Evolutionary conservation across 2,329 filamentous ascomycete species (phyloP).

Genomic region (Arthrobotrys entomopaga): DNA sequence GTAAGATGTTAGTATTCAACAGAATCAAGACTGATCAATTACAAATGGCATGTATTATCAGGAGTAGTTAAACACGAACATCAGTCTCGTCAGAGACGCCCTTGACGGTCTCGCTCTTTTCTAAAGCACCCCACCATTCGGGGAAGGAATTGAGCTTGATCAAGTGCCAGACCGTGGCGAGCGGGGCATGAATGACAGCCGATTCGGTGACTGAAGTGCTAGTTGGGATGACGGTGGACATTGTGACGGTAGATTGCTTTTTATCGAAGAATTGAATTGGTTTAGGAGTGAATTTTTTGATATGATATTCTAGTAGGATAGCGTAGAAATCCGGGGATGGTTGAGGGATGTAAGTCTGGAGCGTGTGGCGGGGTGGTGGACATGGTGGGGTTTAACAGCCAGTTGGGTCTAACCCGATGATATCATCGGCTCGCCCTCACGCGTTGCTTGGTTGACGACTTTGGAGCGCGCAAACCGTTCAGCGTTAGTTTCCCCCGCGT

Average conservation of each 20-base stretch:
- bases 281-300: neutral
- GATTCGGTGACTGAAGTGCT: conserved; percentile 74
- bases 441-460: conserved; percentile 41
- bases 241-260: conserved; percentile 30
- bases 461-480: conserved; percentile 13
- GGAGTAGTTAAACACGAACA: conserved; percentile 61
- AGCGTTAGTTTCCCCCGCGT: conserved; percentile 8
- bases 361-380: neutral
- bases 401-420: conserved; percentile 27
- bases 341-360: conserved; percentile 4
- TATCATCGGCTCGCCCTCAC: conserved; percentile 28
- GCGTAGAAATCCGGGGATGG: neutral
- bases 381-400: neutral
- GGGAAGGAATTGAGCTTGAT: conserved; percentile 78
- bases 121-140: conserved; percentile 74
- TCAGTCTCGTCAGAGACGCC: conserved; percentile 73
- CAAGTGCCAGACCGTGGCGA: conserved; percentile 76
- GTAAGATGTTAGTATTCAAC: neutral
- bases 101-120: conserved; percentile 72
- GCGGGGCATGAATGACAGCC: conserved; percentile 74
- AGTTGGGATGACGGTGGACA: conserved; percentile 68
- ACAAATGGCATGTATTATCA: neutral
- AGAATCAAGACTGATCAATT: neutral
- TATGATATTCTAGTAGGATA: neutral
- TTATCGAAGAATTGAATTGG: neutral